phyloP scores from a whole-genome alignment of 148 eudicot genomes.

The Drosera capensis region DNA sequence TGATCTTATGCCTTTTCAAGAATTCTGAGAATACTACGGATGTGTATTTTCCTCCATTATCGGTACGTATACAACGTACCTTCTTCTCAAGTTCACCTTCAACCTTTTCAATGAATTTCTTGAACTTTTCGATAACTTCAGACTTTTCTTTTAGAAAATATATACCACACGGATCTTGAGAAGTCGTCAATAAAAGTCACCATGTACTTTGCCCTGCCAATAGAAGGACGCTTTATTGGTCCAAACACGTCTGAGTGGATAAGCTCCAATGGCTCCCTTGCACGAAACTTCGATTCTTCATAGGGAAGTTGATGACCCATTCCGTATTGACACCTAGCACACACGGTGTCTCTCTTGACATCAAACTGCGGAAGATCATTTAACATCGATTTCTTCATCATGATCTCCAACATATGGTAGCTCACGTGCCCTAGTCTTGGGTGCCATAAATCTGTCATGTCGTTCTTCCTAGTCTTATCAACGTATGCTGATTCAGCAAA shows the following conservation, averaged over 20 bases:
- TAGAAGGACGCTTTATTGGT: background rate
- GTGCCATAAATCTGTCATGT: conserved; percentile 5
- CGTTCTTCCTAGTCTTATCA: conserved; percentile 8
- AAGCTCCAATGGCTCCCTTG: conserved; percentile 5
- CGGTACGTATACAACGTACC: background rate
- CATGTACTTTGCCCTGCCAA: background rate
- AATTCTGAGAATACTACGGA: background rate
- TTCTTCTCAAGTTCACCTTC: background rate
- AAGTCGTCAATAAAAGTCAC: conserved; percentile 4
- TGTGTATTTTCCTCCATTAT: conserved; percentile 4
- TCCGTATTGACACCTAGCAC: conserved; percentile 6
- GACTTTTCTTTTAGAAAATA: conserved; percentile 3
- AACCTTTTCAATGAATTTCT: background rate
- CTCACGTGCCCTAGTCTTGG: conserved; percentile 5
- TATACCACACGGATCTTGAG: conserved; percentile 4
- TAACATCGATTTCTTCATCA: conserved; percentile 2
- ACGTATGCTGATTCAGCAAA: background rate
- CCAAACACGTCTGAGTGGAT: conserved; percentile 8
- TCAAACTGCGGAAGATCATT: conserved; percentile 1
- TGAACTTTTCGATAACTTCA: conserved; percentile 2
- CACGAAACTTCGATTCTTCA: conserved; percentile 4
- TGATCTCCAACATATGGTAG: conserved; percentile 1
- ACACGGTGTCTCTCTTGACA: background rate
- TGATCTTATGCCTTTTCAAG: background rate
- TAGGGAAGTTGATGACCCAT: conserved; percentile 6